Base-by-base conservation (phyloP, 148 eudicot species). In the Amaranthus palmeri region DNA sequence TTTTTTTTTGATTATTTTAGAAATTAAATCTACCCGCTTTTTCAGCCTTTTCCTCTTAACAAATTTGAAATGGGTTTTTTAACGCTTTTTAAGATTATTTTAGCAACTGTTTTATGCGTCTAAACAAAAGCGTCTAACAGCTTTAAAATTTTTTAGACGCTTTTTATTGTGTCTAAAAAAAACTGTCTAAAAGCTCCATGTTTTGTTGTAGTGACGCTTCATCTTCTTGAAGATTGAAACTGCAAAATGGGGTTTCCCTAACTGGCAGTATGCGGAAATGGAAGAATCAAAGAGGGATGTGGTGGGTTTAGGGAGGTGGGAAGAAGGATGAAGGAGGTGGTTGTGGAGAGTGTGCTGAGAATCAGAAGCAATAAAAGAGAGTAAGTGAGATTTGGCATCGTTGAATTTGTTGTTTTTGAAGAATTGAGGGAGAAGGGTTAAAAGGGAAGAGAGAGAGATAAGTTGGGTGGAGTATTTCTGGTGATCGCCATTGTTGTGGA, bases 201-300 rank as follows among this genome's bases (percentile, higher is more conserved):
- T n/a, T n/a, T n/a, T n/a, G n/a, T n/a, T n/a, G n/a, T n/a, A n/a
- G n/a, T n/a, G 82, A 10, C 87, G 82, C 74, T 85, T 87, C 98
- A 91, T 93, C 67, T 76, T 82, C 74, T 86, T 86, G 80, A 93
- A 90, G 36, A 93, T 55, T 7, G 80, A 82, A 8, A 83, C 54
- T 41, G 90, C 93, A 48, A 84, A 83, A 46, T 87, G 84, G 48
- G 92, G 88, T 18, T 69, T 76, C 0, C 88, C 86, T 46, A 50
- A 74, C 2, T 84, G 85, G 40, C 82, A 81, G 59, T 90, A 92
- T 3, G 92, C 87, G 2, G 83, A 81, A 5, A 90, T 74, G 17
- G 87, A 78, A 14, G 87, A 84, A 76, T 92, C 91, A 4, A 80
- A 72, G 3, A 92, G 80, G 69, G 96, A 80, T 46, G 73, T 83